Base-by-base conservation (phyloP, 2,329 filamentous ascomycete species). In the Torrubiellomyces zombiae region DNA sequence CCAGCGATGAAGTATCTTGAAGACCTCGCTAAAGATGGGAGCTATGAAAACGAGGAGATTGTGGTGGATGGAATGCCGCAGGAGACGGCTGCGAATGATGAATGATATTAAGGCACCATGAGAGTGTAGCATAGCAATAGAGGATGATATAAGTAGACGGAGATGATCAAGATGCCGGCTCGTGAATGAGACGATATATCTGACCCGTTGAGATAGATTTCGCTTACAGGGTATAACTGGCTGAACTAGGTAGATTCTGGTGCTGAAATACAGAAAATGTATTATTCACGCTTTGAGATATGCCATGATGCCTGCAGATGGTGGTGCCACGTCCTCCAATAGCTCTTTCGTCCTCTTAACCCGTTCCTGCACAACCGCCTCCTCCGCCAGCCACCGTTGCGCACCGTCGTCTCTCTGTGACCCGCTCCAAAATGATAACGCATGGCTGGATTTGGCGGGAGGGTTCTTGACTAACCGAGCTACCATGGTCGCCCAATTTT, bases 401-500 rank as follows among this genome's bases (percentile, higher is more conserved):
- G n/a, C n/a, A 5, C 55, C 56, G 14, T 54, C 49, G 8, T 28
- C 24, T 7, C 56, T 51, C 20, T 40, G 38, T 8, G 44, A 42
- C 18, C 40, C 35, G 16, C 39, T 46, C 40, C 50, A 54, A 35
- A 53, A 50, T 3, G 48, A 48, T 14, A 54, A 51, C n/a, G 48
- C 35, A n/a, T n/a, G n/a, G 27, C 38, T 30, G 0, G 43, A 28
- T 15, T 39, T 36, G 29, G 41, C 13, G 27, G 56, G 55, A 8
- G 34, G 36, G n/a, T 38, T 48, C 29, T 51, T 44, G 14, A 66
- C 67, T 23, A 91, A 58, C 28, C 62, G 61, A 8, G 58, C 56
- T 12, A 89, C 73, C 77, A 95, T 95, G 15, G 60, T 64, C 23
- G 66, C 65, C 85, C 85, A 93, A 44, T 93, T 91, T 5, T 66